Evolutionary conservation across 768 basidiomycete species (phyloP), one percentile per base, ranked within the genome.

Genomic region (Coprinopsis sp.): DNA sequence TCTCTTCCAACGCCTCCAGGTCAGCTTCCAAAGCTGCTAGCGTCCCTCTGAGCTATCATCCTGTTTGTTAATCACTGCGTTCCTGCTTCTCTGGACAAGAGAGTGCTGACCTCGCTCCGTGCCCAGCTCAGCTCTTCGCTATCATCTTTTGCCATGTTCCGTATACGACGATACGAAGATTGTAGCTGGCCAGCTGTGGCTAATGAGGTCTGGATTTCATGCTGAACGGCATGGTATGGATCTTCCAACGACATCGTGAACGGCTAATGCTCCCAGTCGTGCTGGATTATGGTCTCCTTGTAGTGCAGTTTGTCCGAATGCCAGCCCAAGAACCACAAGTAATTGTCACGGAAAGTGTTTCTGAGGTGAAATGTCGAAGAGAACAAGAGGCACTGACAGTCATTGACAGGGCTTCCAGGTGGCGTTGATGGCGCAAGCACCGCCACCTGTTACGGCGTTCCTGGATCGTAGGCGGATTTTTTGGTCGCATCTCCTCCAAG

Each of bases 1-100:
- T 92, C 59, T 91, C 91, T 40, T 96, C 93, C n/a, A 98, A 67
- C 61, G 92, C 92, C 50, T 92, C 90, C 19, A 95, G 61, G 67
- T 97, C 94, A 0, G 86, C 85, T 59, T 93, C 89, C 22, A 97
- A 68, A 2, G 84, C 68, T 1, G 80, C 76, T 7, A 98, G 74
- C 1, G 87, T 87, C 0, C 81, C 82, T 62, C 82, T 83, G 44
- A 96, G 68, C 86, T 91, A 61, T 3, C 58, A 27, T 36, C 14
- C 29, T 21, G 13, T 25, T 11, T 34, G 33, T 14, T 22, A 21
- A 13, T 11, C 44, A 27, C 16, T 3, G 16, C 12, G 19, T 3
- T 33, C 31, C 44, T 8, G 34, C 25, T 25, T 8, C 33, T 28
- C 28, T 33, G 28, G n/a, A 22, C 8, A 14, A 6, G 38, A 39